Base-by-base conservation (phyloP, 306 rosid genomes). In the Oxytropis ochrocephala region DNA sequence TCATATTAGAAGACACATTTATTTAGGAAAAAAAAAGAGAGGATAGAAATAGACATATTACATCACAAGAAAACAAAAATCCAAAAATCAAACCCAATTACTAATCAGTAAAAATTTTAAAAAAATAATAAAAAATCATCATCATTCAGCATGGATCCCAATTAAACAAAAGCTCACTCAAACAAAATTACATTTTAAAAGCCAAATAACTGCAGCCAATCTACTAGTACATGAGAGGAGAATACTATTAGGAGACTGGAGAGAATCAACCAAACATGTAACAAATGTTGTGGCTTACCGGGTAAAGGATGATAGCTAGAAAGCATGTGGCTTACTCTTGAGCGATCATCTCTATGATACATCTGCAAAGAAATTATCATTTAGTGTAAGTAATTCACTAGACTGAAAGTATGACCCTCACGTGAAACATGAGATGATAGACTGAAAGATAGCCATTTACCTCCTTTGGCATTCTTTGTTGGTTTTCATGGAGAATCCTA, bases 321-420 rank as follows among this genome's bases (percentile, higher is more conserved):
- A 72, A 64, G 73, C 3, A 71, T 16, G 54, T 89, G 92, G 84
- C 55, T 87, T 81, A 83, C 53, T 84, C 97, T 87, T 75, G 83
- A 36, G 69, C 92, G 96, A 74, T 94, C 96, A 79, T 91, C 96
- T 82, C 96, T 87, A 77, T 79, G 86, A 79, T 87, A 95, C 27
- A 85, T 84, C 99, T 95, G 95, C 78, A 67, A 67, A 77, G 13
- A 76, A 56, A 70, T 41, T 63, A 72, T 44, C 67, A 50, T 65
- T 14, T 56, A 29, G 41, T 57, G 51, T 3, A 38, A 65, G 65
- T 12, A 13, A 33, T 62, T 65, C 14, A 39, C 58, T 56, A 74
- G 53, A 63, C 38, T 56, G 48, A 56, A 64, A 67, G 67, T 51
- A 21, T 54, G 51, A 54, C 50, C 64, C 67, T 47, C 52, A 58